Evolutionary conservation across 495 filamentous ascomycete genomes (phyloP), one percentile per base, ranked within the genome.

Genomic region (Massariosphaeria phaeospora): DNA sequence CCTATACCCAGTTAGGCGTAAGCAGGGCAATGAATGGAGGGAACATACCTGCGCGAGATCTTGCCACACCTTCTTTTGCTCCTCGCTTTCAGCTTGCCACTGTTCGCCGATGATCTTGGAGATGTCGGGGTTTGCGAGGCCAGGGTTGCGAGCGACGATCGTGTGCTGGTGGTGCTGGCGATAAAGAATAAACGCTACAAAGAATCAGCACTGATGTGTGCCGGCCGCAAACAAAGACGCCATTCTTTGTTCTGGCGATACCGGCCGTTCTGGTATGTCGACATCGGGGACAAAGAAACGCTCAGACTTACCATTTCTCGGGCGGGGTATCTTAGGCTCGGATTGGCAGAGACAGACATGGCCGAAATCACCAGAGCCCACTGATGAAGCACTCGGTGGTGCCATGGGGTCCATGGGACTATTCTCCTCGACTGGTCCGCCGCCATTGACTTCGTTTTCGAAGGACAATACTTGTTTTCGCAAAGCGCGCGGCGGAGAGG

Each of bases 41-140:
- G 15, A 20, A 43, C 57, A 48, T 71, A 88, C 85, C 72, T 95
- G 89, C 57, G 93, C 94, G 12, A 96, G 77, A 51, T 74, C 75
- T 68, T 91, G 95, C 94, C 94, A 98, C 63, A 87, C 77, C 33
- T 81, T 79, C 70, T 95, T 95, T 24, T 80, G 76, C n/a, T 87
- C 82, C 27, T 84, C 75, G 3, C 83, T 73, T 57, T 89, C 80
- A 55, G 79, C 74, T 53, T 83, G 79, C 93, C 93, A 98, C 78
- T 89, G 84, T 64, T 91, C 84, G 36, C 94, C 93, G 64, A 97
- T 95, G 61, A 96, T 93, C 71, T 97, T 97, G 31, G 93, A 97
- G 53, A 98, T 95, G 43, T 98, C 90, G 4, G 93, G 93, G 70
- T 98, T 98, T 29, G 94, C 82, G 58, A 96, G 80, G 35, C 90